A percentile compares a stretch with the other conserved stretches of the same genome.
Evolutionary conservation across 805 yeast species (phyloP).

Genomic region (Isabelozyma gotoi): DNA sequence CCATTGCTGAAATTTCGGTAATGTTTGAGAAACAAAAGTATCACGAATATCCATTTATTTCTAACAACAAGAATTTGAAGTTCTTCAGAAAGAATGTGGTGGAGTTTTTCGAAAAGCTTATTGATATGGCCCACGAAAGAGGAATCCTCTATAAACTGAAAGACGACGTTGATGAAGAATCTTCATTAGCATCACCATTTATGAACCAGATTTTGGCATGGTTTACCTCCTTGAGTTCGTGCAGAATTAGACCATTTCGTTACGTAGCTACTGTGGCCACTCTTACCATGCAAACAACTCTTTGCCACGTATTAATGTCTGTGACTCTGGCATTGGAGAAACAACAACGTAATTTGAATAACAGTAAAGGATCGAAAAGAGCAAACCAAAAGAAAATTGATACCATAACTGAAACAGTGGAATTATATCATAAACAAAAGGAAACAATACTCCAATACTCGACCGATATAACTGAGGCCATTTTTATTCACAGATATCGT

Average conservation of each 20-base stretch:
- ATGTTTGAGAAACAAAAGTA: slow-evolving; percentile 57
- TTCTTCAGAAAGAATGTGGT: slow-evolving; percentile 54
- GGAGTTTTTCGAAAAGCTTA: slow-evolving; percentile 54
- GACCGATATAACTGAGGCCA: slow-evolving; percentile 63
- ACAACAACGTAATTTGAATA: slow-evolving; percentile 43
- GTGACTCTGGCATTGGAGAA: slow-evolving; percentile 38
- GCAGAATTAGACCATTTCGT: slow-evolving; percentile 70
- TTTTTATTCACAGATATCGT: slow-evolving; percentile 74
- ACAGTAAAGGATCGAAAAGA: slow-evolving; percentile 17
- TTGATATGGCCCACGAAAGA: slow-evolving; percentile 56
- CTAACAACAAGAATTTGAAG: slow-evolving; percentile 48
- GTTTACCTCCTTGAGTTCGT: slow-evolving; percentile 71
- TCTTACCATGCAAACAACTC: slow-evolving; percentile 56
- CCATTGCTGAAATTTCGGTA: slow-evolving; percentile 70
- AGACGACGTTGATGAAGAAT: slow-evolving; percentile 16
- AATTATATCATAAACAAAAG: slow-evolving; percentile 40
- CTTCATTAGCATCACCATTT: slow-evolving; percentile 38
- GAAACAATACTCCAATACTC: slow-evolving; percentile 55
- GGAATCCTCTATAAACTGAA: slow-evolving; percentile 51
- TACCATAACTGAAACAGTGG: slow-evolving; percentile 44
- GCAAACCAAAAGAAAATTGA: slow-evolving; percentile 44
- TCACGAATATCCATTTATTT: slow-evolving; percentile 69
- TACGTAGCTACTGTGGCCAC: slow-evolving; percentile 61
- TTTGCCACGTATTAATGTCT: slow-evolving; percentile 51
- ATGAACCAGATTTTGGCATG: slow-evolving; percentile 65